phyloP scores from a whole-genome alignment of 2,329 filamentous ascomycete species.

The Chaetomiaceae sp. region DNA sequence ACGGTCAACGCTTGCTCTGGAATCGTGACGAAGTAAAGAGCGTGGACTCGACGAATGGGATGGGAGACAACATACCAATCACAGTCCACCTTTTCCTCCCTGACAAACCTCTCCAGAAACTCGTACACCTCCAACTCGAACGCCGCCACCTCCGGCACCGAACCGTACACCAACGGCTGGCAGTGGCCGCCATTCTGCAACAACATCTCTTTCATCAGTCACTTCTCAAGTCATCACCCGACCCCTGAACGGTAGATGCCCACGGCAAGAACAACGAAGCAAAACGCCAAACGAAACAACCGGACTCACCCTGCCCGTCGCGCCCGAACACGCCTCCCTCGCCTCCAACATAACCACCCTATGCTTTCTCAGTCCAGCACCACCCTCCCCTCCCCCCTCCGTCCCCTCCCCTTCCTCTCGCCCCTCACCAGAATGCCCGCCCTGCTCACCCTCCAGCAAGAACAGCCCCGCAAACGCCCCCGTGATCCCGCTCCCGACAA shows the following conservation, averaged over 20 bases:
- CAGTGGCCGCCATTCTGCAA: constrained; percentile 66
- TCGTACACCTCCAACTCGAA: constrained; percentile 69
- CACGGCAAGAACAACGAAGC: neutral
- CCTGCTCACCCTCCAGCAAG: constrained; percentile 37
- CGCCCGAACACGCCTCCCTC: constrained; percentile 73
- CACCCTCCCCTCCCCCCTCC: constrained; percentile 33
- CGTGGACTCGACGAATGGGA: constrained; percentile 38
- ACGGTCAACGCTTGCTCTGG: constrained; percentile 53
- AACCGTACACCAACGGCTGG: constrained; percentile 62
- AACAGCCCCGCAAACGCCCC: constrained; percentile 65
- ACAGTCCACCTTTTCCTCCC: constrained; percentile 54
- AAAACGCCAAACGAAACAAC: neutral
- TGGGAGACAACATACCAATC: constrained; percentile 46
- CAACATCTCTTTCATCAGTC: neutral
- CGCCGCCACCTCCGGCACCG: constrained; percentile 52
- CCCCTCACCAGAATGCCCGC: no score
- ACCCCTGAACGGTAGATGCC: no score
- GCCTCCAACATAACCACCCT: constrained; percentile 70
- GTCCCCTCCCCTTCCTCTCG: constrained; percentile 26
- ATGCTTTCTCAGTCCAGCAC: neutral
- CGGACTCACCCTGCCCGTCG: constrained; percentile 65
- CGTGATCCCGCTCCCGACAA: constrained; percentile 71
- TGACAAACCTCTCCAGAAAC: constrained; percentile 53
- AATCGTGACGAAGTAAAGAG: constrained; percentile 32
- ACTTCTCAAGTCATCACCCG: no score